phyloP scores from a whole-genome alignment of 805 yeast species.

The Candida sphagnicola region DNA sequence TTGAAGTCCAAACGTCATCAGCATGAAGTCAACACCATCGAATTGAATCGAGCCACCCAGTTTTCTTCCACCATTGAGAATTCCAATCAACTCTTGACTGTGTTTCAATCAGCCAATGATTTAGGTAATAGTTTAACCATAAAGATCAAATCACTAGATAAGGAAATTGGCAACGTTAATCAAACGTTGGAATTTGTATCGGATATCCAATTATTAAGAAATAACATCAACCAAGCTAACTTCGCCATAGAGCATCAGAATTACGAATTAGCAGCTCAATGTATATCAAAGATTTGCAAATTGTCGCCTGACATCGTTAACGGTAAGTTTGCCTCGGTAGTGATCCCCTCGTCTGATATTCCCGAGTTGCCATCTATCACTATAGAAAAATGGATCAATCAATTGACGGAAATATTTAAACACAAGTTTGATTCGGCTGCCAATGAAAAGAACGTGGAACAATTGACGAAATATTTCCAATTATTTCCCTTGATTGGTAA shows the following conservation, averaged over 20 bases:
- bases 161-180: conserved; percentile 62
- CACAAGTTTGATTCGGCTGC: conserved; percentile 72
- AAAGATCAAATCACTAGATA: conserved; percentile 65
- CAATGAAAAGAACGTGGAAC: conserved; percentile 54
- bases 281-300: conserved; percentile 43
- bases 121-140: conserved; percentile 66
- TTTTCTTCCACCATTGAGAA: conserved; percentile 56
- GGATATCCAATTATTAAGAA: conserved; percentile 61
- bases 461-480: conserved; percentile 75
- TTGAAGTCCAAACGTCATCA: conserved; percentile 27
- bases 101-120: conserved; percentile 57
- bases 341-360: conserved; percentile 82
- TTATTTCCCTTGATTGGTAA: conserved; percentile 83
- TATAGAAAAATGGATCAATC: conserved; percentile 53
- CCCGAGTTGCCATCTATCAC: conserved; percentile 72
- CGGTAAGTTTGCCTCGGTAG: conserved; percentile 71
- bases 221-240: conserved; percentile 59
- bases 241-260: conserved; percentile 64
- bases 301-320: conserved; percentile 51
- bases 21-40: conserved; percentile 44
- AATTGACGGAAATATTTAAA: conserved; percentile 54
- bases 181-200: conserved; percentile 61
- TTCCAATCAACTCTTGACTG: conserved; percentile 52
- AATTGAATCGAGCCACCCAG: conserved; percentile 59
- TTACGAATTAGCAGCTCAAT: conserved; percentile 75